Base-by-base conservation (phyloP, 1,284 basidiomycete species). In the Inonotus hispidus region DNA sequence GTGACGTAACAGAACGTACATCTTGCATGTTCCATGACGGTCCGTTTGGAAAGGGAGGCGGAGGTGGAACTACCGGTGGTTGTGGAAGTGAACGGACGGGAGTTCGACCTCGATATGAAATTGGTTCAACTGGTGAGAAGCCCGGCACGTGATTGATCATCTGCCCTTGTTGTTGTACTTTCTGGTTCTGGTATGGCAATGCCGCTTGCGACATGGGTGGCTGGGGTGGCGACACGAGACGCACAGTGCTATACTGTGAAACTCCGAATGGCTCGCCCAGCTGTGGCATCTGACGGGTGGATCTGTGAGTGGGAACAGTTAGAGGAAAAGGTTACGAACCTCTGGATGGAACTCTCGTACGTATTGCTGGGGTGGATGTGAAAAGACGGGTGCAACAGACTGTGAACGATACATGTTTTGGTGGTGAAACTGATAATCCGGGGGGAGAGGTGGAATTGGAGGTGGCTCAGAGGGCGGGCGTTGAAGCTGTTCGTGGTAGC, bases 321-420 rank as follows among this genome's bases (percentile, higher is more conserved):
- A 29, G 47, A 45, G 52, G 59, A 63, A 55, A 59, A 39, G 3
- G 19, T 3, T 55, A 73, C 83, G 69, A 69, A 86, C 87, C 68
- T 87, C 84, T 35, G 79, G 76, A 19, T 84, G 83, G 1, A 87
- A 71, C 65, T 76, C 77, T 16, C 82, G 83, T 67, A 86, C 82
- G 8, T 85, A 59, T 59, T 82, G 79, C 63, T 86, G 83, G 0
- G 88, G 84, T n/a, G 82, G 76, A 2, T 88, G 88, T 0, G 88
- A 87, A 6, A 80, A 80, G 6, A 90, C 75, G 0, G 87, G 85
- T 19, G 82, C 74, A 64, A 79, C 79, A 61, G 79, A 83, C 63
- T 84, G 82, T 23, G 82, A 82, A 14, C 35, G 45, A 2, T 64
- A 65, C 1, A 72, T 72, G 66, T 60, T 66, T 60, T 64, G 68